Evolutionary conservation across 257 asterid species (phyloP).

Genomic region (Ajuga chamaepitys): DNA sequence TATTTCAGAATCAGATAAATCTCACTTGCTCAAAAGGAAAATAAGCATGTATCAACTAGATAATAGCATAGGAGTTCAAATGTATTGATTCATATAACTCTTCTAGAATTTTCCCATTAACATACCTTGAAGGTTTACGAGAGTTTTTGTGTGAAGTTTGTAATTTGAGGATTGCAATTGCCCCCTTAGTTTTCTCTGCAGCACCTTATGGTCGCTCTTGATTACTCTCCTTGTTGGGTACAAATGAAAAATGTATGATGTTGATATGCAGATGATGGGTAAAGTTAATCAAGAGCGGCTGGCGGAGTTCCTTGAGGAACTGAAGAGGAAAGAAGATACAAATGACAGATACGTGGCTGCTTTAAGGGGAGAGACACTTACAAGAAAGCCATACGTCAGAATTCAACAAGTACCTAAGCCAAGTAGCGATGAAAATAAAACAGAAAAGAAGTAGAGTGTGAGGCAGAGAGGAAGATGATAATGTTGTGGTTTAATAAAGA

Average conservation of each 20-base stretch:
- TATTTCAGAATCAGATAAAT: neutral
- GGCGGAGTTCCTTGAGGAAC: conserved; percentile 77
- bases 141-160: neutral
- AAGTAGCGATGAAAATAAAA: conserved; percentile 21
- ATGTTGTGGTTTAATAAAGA: neutral
- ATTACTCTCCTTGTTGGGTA: neutral
- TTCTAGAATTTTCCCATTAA: neutral
- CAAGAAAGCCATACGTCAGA: conserved; percentile 79
- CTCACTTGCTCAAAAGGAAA: neutral
- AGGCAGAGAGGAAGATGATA: neutral
- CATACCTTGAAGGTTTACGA: neutral
- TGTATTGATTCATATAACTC: neutral
- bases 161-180: neutral
- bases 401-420: conserved; percentile 67
- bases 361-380: conserved; percentile 78
- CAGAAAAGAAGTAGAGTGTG: conserved; percentile 27
- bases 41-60: neutral
- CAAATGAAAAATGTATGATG: neutral
- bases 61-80: neutral
- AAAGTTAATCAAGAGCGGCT: conserved; percentile 82
- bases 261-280: conserved; percentile 72
- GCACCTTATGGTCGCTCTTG: neutral
- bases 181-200: neutral
- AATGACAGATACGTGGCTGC: conserved; percentile 95
- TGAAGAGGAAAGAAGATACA: conserved; percentile 84